Conservation (phyloP, 2,329 filamentous ascomycete species). For the Ilyonectria destructans region DNA sequence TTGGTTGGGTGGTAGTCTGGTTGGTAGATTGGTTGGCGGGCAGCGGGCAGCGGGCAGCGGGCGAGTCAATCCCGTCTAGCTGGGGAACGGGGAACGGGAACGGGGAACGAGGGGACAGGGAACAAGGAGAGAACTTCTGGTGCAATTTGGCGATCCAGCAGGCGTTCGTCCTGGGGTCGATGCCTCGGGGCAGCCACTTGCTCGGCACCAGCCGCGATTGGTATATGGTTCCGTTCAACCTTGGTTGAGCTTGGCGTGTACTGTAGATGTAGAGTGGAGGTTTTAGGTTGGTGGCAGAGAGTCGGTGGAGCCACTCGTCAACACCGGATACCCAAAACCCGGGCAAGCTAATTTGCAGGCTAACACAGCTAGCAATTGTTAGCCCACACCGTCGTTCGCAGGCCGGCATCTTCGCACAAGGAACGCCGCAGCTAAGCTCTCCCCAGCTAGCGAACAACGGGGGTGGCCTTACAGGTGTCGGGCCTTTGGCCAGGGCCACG, state of each 20-base stretch:
- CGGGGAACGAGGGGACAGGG: conserved; percentile 2
- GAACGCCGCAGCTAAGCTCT: background rate
- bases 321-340: background rate
- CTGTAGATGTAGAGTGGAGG: conserved; percentile 27
- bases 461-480: conserved; percentile 14
- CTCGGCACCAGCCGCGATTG: conserved; percentile 31
- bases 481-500: conserved; percentile 13
- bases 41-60: conserved; percentile 3
- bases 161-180: conserved; percentile 8
- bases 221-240: conserved; percentile 5
- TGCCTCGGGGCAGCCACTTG: conserved; percentile 16
- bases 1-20: conserved; percentile 15
- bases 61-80: conserved; percentile 23
- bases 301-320: conserved; percentile 23
- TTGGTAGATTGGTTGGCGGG: background rate
- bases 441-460: background rate
- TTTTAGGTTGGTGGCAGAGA: conserved; percentile 25
- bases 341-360: conserved; percentile 14
- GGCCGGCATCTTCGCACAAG: background rate
- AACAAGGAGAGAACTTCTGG: conserved; percentile 1
- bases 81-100: conserved; percentile 8
- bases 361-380: conserved; percentile 14
- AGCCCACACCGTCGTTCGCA: background rate
- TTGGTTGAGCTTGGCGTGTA: background rate
- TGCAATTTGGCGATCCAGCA: conserved; percentile 23